A percentile compares a stretch with the other conserved stretches of the same genome.
Evolutionary conservation across 805 yeast genomes (phyloP).

Genomic region (Hanseniaspora singularis): DNA sequence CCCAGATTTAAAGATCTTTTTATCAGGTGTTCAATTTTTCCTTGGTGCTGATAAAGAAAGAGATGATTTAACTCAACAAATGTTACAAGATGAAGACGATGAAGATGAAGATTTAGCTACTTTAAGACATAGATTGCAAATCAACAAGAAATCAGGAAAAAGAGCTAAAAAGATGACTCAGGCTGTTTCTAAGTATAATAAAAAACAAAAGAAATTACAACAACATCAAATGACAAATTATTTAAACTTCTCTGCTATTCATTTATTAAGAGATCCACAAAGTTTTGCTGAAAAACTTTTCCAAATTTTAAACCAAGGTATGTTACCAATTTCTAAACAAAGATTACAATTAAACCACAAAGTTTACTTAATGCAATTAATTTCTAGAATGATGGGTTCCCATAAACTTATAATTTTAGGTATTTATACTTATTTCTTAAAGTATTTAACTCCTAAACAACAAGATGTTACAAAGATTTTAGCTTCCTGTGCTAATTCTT

Average conservation of each 20-base stretch:
- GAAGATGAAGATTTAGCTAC: conserved; percentile 65
- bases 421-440: conserved; percentile 74
- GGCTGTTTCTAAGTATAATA: conserved; percentile 59
- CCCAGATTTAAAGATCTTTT: conserved; percentile 63
- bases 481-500: conserved; percentile 95
- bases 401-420: conserved; percentile 88
- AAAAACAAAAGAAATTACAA: conserved; percentile 46
- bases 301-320: conserved; percentile 38
- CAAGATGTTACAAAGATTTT: conserved; percentile 85
- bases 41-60: conserved; percentile 91
- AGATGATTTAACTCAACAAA: conserved; percentile 57
- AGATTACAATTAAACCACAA: conserved; percentile 77
- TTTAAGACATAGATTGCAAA: conserved; percentile 66
- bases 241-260: conserved; percentile 88
- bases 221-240: conserved; percentile 37
- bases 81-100: conserved; percentile 53
- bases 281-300: conserved; percentile 86
- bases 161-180: conserved; percentile 67
- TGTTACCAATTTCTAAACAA: conserved; percentile 56
- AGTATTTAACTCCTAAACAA: conserved; percentile 89
- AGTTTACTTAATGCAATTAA: conserved; percentile 72
- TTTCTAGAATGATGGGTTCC: conserved; percentile 83
- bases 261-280: conserved; percentile 89
- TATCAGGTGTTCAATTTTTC: conserved; percentile 83
- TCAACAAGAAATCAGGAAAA: conserved; percentile 71